Conservation (phyloP, 257 asterid species). For the Solanum corneliomulleri region DNA sequence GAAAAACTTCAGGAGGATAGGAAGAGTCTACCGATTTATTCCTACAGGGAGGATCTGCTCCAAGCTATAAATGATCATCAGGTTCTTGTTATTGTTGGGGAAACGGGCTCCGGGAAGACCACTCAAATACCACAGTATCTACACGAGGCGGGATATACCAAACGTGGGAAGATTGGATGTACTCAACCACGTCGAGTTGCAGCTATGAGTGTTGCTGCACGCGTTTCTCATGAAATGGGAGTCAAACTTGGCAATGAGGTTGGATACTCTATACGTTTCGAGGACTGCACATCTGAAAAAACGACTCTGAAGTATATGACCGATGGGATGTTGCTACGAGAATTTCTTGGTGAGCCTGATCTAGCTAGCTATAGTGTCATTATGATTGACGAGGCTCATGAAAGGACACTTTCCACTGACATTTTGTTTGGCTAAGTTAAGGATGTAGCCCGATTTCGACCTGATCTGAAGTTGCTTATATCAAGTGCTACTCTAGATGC, state of each 20-base stretch:
- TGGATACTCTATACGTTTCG: conserved; percentile 1
- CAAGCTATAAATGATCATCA: too few species aligned
- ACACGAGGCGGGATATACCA: too few species aligned
- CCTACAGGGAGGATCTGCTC: too few species aligned
- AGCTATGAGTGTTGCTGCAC: background rate
- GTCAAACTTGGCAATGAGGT: background rate
- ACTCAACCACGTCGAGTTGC: background rate
- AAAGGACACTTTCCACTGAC: conserved; percentile 6
- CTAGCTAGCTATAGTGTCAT: too few species aligned
- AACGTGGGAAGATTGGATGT: background rate
- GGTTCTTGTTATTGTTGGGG: too few species aligned
- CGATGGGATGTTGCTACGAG: background rate
- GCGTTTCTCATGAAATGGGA: conserved; percentile 4
- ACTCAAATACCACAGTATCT: too few species aligned
- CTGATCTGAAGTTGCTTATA: too few species aligned
- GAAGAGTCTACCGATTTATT: too few species aligned
- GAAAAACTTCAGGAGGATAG: too few species aligned
- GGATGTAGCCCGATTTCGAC: background rate
- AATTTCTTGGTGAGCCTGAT: background rate
- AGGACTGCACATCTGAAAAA: background rate
- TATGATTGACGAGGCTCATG: conserved; percentile 7
- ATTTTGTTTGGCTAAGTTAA: conserved; percentile 11
- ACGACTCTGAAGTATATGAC: too few species aligned
- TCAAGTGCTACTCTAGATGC: too few species aligned
- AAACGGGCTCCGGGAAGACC: too few species aligned